phyloP scores from a whole-genome alignment of 2,329 filamentous ascomycete species.

The Aspergillus candidus region DNA sequence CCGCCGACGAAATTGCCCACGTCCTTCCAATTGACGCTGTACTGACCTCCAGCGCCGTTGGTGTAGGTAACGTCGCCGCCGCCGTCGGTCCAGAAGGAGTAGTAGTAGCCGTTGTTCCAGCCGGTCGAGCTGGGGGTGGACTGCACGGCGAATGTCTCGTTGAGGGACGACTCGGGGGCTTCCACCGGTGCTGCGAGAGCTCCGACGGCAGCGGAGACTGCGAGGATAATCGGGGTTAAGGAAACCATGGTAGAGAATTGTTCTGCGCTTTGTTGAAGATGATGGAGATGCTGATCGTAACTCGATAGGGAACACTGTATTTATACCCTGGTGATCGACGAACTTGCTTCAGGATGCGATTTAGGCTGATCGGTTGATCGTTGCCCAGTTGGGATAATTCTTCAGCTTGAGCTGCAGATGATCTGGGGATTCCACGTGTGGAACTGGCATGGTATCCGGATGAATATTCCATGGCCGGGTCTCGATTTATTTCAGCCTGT shows the following conservation, averaged over 20 bases:
- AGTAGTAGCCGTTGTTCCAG: slow-evolving; percentile 43
- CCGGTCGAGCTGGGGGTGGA: slow-evolving; percentile 25
- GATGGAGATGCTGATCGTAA: not conserved
- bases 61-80: slow-evolving; percentile 41
- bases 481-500: too few species aligned
- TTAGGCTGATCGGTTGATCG: slow-evolving; percentile 8
- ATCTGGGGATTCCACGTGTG: too few species aligned
- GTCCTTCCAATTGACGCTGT: slow-evolving; percentile 43
- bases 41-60: slow-evolving; percentile 41
- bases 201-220: slow-evolving; percentile 15
- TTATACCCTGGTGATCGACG: not conserved
- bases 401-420: not conserved
- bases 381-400: slow-evolving; percentile 2
- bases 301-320: not conserved
- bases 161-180: slow-evolving; percentile 9
- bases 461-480: too few species aligned
- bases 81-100: slow-evolving; percentile 47
- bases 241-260: slow-evolving; percentile 19
- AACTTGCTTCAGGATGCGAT: not conserved
- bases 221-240: slow-evolving; percentile 20
- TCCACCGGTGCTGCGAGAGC: slow-evolving; percentile 21
- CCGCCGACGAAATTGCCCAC: slow-evolving; percentile 52
- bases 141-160: slow-evolving; percentile 8
- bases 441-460: too few species aligned
- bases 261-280: not conserved